Evolutionary conservation across 192 early-diverging fungal species (phyloP), one percentile per base, ranked within the genome.

Genomic region (Rhizophagus sp.): DNA sequence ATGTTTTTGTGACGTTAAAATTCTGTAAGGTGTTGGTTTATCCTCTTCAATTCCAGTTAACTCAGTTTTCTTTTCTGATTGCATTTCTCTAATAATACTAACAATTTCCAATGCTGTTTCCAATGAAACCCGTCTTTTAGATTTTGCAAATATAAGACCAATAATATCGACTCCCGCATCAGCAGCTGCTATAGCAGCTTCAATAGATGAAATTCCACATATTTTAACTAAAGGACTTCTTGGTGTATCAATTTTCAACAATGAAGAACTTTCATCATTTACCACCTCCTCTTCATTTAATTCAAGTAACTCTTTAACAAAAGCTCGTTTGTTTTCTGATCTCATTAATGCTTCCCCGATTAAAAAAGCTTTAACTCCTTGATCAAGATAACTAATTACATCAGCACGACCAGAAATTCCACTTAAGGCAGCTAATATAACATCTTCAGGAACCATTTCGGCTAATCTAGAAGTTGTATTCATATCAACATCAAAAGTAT

Each of bases 271-370:
- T 44, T 84, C 52, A 61, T 83, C 81, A 57, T 57, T 6, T 57
- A 6, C 52, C 6, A 19, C 17, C 4, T 57, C 52, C 2, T 57
- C 15, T 57, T 57, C 17, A 22, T 57, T 57, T 62, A 79, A 39
- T 27, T 86, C 88, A 75, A 94, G 79, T 36, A 99, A 86, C 34
- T 89, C 88, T 52, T 86, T 76, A 41, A 99, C 91, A 86, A 98
- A 97, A 0, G 83, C 86, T 2, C 84, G 81, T 87, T 94, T 92
- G 81, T 97, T 91, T 44, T 85, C 77, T 17, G 93, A 87, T 34
- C 92, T 88, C 97, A 99, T 99, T 82, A 99, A 84, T 4, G 96
- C 93, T 83, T 99, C 97, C 15, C 98, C 98, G 1, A 99, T 95
- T 52, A 99, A 86, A 11, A 99, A 92, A 13, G 88, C 97, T 30